Conservation (phyloP, 139 green algal genomes). For the Chlorella sp. region DNA sequence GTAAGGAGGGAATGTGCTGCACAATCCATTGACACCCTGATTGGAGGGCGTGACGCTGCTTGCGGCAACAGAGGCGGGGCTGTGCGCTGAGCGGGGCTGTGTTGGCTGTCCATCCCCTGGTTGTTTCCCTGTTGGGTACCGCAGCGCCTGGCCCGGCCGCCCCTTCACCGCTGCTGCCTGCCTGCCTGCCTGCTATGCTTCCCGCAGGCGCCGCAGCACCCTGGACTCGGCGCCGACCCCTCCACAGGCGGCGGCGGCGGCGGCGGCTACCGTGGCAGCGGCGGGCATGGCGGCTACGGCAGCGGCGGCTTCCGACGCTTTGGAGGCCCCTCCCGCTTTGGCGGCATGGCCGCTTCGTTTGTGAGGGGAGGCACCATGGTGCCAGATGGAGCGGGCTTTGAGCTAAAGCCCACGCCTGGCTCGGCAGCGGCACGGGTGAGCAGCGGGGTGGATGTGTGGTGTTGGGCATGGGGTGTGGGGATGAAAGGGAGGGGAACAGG, state of each 20-base stretch:
- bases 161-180: no score
- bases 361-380: constrained; percentile 24
- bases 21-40: no score
- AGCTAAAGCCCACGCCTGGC: constrained; percentile 6
- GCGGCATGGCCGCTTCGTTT: background rate
- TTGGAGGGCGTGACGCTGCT: background rate
- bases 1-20: no score
- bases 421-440: constrained; percentile 13
- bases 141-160: no score
- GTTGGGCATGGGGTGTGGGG: background rate
- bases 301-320: background rate
- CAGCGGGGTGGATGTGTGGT: background rate
- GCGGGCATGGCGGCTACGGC: background rate
- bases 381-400: background rate
- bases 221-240: constrained; percentile 1
- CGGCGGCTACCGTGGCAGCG: background rate
- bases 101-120: no score
- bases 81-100: no score
- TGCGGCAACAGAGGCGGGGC: background rate
- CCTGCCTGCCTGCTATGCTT: no score
- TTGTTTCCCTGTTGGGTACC: no score
- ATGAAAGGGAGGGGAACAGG: background rate
- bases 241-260: background rate
- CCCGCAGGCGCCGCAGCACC: background rate
- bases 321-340: background rate